Evolutionary conservation across 768 basidiomycete species (phyloP), one percentile per base, ranked within the genome.

Genomic region (Boletus reticuloceps): DNA sequence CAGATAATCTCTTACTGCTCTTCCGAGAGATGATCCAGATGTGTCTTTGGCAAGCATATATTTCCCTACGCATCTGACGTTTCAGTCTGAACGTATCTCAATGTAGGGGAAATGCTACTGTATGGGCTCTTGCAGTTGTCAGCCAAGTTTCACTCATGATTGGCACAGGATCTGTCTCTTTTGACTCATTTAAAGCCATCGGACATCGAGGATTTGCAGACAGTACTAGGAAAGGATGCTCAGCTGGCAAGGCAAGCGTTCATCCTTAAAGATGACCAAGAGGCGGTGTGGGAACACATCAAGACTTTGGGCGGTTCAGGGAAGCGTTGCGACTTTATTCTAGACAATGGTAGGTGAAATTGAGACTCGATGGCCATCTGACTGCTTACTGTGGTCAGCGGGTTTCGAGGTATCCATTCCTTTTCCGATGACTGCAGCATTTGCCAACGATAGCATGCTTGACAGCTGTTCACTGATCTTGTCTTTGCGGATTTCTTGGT

Each of bases 401-500:
- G 95, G 94, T 0, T 97, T 95, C 61, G 94, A 96, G 80, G 92
- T 91, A 68, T 39, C 67, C 42, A 19, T 31, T 4, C 20, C 16
- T 27, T 42, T 40, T 22, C 11, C 7, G 17, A 42, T 25, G 14
- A 25, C 20, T 10, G 11, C 5, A 25, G 10, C 14, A 29, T 22
- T 40, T 17, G 32, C 11, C 40, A 39, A 53, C 10, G 32, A 51
- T 45, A 17, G 43, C 41, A 14, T n/a, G 2, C 13, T 27, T 22
- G 20, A 10, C 59, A 96, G 92, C 77, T 97, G 19, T 95, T 90
- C 73, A 97, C 96, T 4, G 96, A 98, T 64, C 74, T 98, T 16
- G 87, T 97, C 17, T 87, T 98, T 55, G 93, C 93, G 16, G 93
- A 95, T 68, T 99, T 97, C 66, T 74, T 99, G 39, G 83, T 98